Evolutionary conservation across 768 basidiomycete species (phyloP).

Genomic region (Amanita fuliginea): DNA sequence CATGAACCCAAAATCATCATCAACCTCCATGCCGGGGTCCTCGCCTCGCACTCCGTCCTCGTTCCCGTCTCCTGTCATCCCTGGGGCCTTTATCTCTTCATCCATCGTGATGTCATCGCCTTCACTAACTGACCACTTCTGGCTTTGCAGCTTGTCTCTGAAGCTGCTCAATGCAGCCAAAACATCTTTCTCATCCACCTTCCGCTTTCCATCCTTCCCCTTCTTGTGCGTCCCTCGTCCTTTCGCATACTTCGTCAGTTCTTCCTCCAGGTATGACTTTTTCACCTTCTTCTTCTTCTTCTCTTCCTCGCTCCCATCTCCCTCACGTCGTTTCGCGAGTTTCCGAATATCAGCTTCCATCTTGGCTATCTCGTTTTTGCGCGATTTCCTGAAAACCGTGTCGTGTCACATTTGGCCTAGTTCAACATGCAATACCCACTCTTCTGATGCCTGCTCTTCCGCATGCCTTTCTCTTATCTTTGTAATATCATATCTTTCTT

Average conservation of each 20-base stretch:
- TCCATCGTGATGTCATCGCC: conserved; percentile 3
- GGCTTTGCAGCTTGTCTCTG: conserved; percentile 53
- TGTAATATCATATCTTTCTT: conserved; percentile 39
- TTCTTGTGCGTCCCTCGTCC: conserved; percentile 47
- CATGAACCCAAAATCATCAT: conserved; percentile 68
- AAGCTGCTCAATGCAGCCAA: conserved; percentile 62
- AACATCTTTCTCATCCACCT: conserved; percentile 63
- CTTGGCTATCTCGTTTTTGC: conserved; percentile 68
- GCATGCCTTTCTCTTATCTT: conserved; percentile 72
- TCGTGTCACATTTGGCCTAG: background rate
- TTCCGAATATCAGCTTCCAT: conserved; percentile 86
- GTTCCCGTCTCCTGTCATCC: conserved; percentile 9
- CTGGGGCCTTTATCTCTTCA: background rate
- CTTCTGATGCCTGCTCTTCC: conserved; percentile 51
- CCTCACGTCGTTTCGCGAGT: conserved; percentile 50
- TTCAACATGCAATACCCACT: conserved; percentile 27
- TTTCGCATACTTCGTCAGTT: conserved; percentile 72
- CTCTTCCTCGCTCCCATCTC: conserved; percentile 56
- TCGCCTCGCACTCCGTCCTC: conserved; percentile 20
- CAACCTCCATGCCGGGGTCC: conserved; percentile 59
- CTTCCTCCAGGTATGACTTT: conserved; percentile 69
- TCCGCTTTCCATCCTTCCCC: conserved; percentile 27
- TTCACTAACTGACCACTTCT: conserved; percentile 15
- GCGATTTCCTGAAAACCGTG: conserved; percentile 12
- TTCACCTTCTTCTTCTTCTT: conserved; percentile 36